Evolutionary conservation across 495 filamentous ascomycete species (phyloP), one percentile per base, ranked within the genome.

Genomic region (Aspergillus affinis): DNA sequence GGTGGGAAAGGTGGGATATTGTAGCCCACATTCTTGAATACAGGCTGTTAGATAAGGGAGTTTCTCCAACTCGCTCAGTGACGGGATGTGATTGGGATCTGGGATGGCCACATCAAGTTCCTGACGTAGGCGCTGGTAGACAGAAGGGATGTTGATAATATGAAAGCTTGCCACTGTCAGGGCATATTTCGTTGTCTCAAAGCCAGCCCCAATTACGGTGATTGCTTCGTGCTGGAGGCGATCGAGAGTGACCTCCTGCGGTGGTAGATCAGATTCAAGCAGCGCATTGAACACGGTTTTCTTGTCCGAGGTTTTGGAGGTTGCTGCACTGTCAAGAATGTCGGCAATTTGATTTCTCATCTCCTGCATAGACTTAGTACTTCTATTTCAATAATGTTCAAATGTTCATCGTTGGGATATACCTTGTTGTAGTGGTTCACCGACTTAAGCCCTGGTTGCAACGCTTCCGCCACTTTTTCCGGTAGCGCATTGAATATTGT

Each of bases 1-100:
- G 0, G 6, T 36, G 3, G 32, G 3, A 4, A 13, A 17, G 8
- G 47, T 12, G 12, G 29, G 19, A 30, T 9, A 20, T 1, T 9
- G 17, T 18, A 30, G 48, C 54, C 19, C 57, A 19, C 68, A 68
- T 54, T 83, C 79, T 15, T 78, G 68, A 51, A 82, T 71, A 32
- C 78, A 65, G 13, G 74, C 80, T 15, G 66, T 61, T 3, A 83
- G 66, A 50, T 76, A 76, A 3, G 73, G 72, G 45, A 70, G 70
- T 23, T 62, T 66, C 57, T 78, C 70, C 2, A 77, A 66, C 17
- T 67, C 57, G 19, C 45, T 51, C 3, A 71, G 56, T 10, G 62
- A 54, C 7, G 62, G 64, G 2, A 59, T 55, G 17, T 51, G 56
- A 30, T 45, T 21, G 6, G 50, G 63, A 26, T 65, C 59, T 1